These are phyloP conservation scores for Cladosporium halotolerans DNA, from an alignment of 2,329 filamentous ascomycete species.

Conservation along the genomic window DNA sequence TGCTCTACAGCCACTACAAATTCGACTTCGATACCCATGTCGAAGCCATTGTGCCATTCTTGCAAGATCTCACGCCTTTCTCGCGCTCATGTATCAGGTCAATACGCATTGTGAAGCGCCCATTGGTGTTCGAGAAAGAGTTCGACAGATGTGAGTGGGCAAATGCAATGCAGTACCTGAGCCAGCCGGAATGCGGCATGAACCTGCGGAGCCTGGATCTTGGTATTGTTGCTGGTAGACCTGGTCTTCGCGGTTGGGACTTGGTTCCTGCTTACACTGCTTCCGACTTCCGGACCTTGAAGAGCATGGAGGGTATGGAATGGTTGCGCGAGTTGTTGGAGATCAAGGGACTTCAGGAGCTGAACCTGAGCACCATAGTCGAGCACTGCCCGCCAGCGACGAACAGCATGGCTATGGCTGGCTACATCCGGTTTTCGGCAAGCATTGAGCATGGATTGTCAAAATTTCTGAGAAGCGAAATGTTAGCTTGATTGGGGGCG, in stretches of 20 bases:
- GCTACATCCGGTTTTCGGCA: slow-evolving; percentile 55
- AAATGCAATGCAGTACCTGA: slow-evolving; percentile 46
- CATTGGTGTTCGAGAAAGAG: slow-evolving; percentile 47
- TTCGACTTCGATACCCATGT: slow-evolving; percentile 57
- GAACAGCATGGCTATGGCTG: slow-evolving; percentile 49
- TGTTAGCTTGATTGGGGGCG: slow-evolving; percentile 20
- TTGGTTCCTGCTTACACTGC: slow-evolving; percentile 41
- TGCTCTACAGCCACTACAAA: slow-evolving; percentile 50
- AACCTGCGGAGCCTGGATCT: slow-evolving; percentile 39
- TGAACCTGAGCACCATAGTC: slow-evolving; percentile 50
- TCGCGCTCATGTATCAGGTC: slow-evolving; percentile 44
- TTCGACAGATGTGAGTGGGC: slow-evolving; percentile 53
- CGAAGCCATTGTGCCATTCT: slow-evolving; percentile 55
- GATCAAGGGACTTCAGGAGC: slow-evolving; percentile 43
- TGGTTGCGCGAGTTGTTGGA: slow-evolving; percentile 53
- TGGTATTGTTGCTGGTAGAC: slow-evolving; percentile 51
- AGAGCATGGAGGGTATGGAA: slow-evolving; percentile 46
- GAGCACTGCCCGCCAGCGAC: slow-evolving; percentile 48
- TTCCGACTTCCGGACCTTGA: slow-evolving; percentile 41
- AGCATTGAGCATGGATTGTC: slow-evolving; percentile 53
- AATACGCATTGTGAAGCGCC: slow-evolving; percentile 51
- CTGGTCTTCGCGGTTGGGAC: slow-evolving; percentile 43
- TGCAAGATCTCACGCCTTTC: slow-evolving; percentile 49
- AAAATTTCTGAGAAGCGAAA: slow-evolving; percentile 43
- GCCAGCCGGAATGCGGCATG: slow-evolving; percentile 22